Conservation (phyloP, 345 rosid species). For the Eucalyptus pauciflora region DNA sequence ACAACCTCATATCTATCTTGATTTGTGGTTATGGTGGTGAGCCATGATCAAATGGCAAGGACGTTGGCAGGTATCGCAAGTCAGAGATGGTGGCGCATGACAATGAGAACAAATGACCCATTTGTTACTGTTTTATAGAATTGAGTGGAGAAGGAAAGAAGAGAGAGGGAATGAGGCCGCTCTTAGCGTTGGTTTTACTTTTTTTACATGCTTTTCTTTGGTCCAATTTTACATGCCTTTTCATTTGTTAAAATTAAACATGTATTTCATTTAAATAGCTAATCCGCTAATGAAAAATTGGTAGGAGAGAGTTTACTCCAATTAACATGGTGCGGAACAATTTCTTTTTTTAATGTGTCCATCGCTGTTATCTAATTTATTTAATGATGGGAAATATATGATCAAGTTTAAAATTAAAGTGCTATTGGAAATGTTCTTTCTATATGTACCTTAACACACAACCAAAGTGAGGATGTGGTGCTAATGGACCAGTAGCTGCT, state of each 20-base stretch:
- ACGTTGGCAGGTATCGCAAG: background rate
- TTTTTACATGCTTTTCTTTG: background rate
- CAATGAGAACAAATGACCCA: too few relatives aligned
- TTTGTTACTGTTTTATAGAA: background rate
- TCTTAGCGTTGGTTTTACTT: background rate
- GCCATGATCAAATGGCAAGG: background rate
- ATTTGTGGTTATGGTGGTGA: background rate
- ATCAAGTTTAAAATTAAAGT: background rate
- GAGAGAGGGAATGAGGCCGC: background rate
- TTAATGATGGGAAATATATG: fast-evolving
- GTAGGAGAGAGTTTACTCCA: background rate
- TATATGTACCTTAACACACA: background rate
- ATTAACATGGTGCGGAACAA: fast-evolving
- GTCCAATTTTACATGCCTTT: background rate
- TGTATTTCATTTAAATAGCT: background rate
- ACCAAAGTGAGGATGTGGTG: background rate
- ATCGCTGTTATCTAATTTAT: background rate
- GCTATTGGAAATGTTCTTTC: background rate
- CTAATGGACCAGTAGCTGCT: background rate
- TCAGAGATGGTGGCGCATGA: background rate
- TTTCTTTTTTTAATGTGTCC: background rate
- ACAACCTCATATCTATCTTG: background rate
- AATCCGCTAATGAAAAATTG: background rate
- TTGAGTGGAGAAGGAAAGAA: background rate
- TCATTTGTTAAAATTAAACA: background rate